Conservation (phyloP, 179 eudicot genomes). For the Silene coronaria region DNA sequence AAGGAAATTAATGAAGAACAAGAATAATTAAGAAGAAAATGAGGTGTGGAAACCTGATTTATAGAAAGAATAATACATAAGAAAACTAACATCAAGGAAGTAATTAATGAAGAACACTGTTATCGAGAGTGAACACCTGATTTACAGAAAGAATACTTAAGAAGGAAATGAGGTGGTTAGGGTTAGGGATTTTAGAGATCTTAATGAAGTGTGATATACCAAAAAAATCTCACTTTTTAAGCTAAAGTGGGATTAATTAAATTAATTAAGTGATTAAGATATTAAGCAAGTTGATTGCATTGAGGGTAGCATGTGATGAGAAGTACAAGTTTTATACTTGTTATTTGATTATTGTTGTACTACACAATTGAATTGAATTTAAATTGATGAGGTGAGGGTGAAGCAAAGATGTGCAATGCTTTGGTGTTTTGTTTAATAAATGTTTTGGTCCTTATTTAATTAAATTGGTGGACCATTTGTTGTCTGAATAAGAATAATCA, state of each 20-base stretch:
- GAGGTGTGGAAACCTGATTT: too few species aligned
- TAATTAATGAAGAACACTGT: background rate
- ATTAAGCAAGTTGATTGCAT: slow-evolving; percentile 5
- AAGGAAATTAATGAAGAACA: background rate
- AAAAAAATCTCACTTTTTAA: slow-evolving; percentile 23
- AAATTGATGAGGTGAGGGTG: slow-evolving; percentile 4
- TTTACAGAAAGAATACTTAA: too few species aligned
- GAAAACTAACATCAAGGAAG: slow-evolving; percentile 30
- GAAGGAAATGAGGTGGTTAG: slow-evolving; percentile 19
- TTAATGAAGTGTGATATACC: slow-evolving; percentile 19
- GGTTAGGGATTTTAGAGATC: slow-evolving; percentile 28
- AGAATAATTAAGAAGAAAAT: too few species aligned
- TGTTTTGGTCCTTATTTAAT: background rate
- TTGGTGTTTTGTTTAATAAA: background rate
- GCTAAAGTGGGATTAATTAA: slow-evolving; percentile 11
- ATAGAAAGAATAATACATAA: too few species aligned
- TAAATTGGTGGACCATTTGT: slow-evolving; percentile 19
- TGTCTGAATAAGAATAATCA: slow-evolving; percentile 20
- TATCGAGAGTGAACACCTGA: background rate
- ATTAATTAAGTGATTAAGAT: slow-evolving; percentile 4
- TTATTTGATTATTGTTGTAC: background rate
- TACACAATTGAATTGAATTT: slow-evolving; percentile 2
- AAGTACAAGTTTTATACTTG: background rate
- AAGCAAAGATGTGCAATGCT: background rate
- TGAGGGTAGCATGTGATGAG: slow-evolving; percentile 20